These are phyloP conservation scores for Apophysomyces variabilis DNA, from an alignment of 371 early-diverging fungal species.

Conservation along the genomic window DNA sequence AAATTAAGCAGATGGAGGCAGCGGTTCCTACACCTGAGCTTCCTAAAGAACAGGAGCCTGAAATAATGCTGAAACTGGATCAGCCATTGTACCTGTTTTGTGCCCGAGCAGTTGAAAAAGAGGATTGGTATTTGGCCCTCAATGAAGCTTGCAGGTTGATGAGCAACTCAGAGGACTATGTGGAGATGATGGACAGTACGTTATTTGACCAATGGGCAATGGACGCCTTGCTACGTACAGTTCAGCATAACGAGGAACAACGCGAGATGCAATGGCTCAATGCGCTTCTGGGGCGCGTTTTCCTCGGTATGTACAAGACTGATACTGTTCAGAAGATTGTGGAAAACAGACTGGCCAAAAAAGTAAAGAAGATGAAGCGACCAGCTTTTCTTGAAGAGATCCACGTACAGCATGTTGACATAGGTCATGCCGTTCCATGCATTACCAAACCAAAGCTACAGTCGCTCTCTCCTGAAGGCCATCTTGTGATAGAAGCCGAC, in stretches of 20 bases:
- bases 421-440: conserved; percentile 84
- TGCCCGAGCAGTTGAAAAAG: conserved; percentile 75
- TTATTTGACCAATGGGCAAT: conserved; percentile 57
- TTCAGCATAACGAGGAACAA: conserved; percentile 60
- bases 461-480: conserved; percentile 68
- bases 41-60: neutral
- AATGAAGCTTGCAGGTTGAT: conserved; percentile 46
- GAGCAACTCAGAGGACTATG: conserved; percentile 29
- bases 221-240: conserved; percentile 46
- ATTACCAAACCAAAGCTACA: conserved; percentile 78
- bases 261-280: conserved; percentile 83
- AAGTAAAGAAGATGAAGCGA: conserved; percentile 64
- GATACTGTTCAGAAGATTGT: conserved; percentile 59
- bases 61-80: neutral
- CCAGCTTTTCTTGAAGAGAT: conserved; percentile 82
- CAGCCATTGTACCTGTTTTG: conserved; percentile 50
- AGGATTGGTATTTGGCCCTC: conserved; percentile 84
- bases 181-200: conserved; percentile 49
- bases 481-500: conserved; percentile 72
- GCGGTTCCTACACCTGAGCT: neutral
- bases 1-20: conserved; percentile 6
- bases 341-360: conserved; percentile 65
- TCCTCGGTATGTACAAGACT: conserved; percentile 73
- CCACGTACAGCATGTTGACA: conserved; percentile 69
- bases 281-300: conserved; percentile 84